Percentiles rank a stretch among this genome's conserved stretches.
These are phyloP conservation scores for Inga laurina DNA, from an alignment of 306 rosid species.

Conservation along the genomic window DNA sequence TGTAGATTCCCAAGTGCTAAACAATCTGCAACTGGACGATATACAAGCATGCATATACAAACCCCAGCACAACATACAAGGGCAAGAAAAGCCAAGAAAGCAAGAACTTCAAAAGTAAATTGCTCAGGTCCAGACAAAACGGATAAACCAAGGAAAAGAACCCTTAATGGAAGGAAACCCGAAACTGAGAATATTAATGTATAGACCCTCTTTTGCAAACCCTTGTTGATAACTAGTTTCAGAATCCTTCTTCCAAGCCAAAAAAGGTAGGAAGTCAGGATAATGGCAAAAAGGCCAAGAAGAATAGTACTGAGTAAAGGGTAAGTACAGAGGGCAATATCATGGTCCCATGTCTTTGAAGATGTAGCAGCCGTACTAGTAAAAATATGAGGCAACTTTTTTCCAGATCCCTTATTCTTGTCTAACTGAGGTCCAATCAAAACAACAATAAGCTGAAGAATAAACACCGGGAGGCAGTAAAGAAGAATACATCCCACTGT, in stretches of 20 bases:
- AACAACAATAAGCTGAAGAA: conserved; percentile 80
- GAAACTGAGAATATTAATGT: conserved; percentile 82
- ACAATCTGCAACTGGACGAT: conserved; percentile 91
- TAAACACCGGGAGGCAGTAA: conserved; percentile 78
- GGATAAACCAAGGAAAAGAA: conserved; percentile 91
- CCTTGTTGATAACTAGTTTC: conserved; percentile 92
- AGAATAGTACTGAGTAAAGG: conserved; percentile 84
- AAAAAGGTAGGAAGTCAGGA: conserved; percentile 84
- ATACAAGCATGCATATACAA: conserved; percentile 92
- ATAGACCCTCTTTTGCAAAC: conserved; percentile 94
- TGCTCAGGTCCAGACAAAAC: conserved; percentile 74
- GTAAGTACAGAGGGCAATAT: conserved; percentile 82
- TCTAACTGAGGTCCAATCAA: conserved; percentile 65
- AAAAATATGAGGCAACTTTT: conserved; percentile 64
- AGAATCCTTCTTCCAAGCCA: conserved; percentile 97
- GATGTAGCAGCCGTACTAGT: conserved; percentile 49
- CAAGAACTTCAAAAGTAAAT: conserved; percentile 76
- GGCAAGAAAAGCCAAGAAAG: conserved; percentile 91
- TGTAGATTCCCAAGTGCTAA: conserved; percentile 81
- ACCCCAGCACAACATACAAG: conserved; percentile 80
- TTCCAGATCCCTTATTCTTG: conserved; percentile 42
- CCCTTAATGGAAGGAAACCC: conserved; percentile 90
- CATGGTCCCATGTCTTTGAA: conserved; percentile 37
- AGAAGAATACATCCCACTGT: conserved; percentile 77
- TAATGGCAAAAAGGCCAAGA: conserved; percentile 75